Evolutionary conservation across 2,329 filamentous ascomycete genomes (phyloP), one percentile per base, ranked within the genome.

Genomic region (Aureobasidium mangrovei): DNA sequence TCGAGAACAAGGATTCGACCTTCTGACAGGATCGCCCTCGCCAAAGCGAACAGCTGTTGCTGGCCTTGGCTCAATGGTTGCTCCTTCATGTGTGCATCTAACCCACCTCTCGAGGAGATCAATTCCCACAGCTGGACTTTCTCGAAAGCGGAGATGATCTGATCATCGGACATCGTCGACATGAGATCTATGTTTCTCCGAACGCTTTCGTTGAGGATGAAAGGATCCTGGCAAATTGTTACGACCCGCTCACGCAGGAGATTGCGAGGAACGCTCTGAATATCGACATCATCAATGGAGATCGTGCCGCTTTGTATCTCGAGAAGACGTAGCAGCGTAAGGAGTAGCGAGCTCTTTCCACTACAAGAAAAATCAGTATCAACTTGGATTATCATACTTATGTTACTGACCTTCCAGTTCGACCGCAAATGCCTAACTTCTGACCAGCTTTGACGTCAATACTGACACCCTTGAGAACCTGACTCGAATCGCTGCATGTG

Each of bases 211-310:
- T 70, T 68, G 2, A 80, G 67, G 27, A 77, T 64, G 58, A 78
- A 72, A 0, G 75, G 68, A 46, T 80, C 77, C 63, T 81, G 77
- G 0, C 78, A 74, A 3, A 79, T 64, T 1, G 70, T 68, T 8
- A 71, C 70, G 3, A 79, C 62, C 5, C 26, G n/a, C 8, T 68
- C 63, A 8, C 78, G 74, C 27, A 79, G 63, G 0, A 62, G 59
- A 12, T 74, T 65, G 3, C 70, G 69, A 4, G 73, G 69, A 0
- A 80, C 57, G 3, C 61, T 65, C 4, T 68, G 61, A 26, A 80
- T 66, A 53, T 78, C 71, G 7, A 78, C 55, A 1, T 69, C 69
- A 58, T 81, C 77, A 10, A 81, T 68, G 2, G 51, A 61, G 39
- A 81, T 73, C 5, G 57, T 65, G 8, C 76, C 76, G 0, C 65